Conservation (phyloP, 1,139 yeast species). For the Protomyces inouyei region DNA sequence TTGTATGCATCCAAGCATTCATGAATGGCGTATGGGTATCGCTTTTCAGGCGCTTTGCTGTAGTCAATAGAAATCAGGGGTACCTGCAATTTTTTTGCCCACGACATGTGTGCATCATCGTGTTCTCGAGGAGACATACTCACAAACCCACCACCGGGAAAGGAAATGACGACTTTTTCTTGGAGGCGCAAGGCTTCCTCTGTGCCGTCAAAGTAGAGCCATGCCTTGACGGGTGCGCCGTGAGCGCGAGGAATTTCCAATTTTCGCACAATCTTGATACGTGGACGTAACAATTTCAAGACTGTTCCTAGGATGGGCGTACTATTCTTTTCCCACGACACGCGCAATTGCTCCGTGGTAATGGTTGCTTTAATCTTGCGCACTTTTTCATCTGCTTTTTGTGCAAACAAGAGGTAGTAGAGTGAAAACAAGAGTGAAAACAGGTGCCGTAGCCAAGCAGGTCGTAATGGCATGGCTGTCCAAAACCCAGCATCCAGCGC, state of each 20-base stretch:
- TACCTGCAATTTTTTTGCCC: slow-evolving; percentile 34
- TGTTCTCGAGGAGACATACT: slow-evolving; percentile 34
- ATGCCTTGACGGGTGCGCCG: slow-evolving; percentile 28
- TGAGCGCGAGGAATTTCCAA: slow-evolving; percentile 30
- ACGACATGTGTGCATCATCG: slow-evolving; percentile 32
- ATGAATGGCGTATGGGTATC: slow-evolving; percentile 50
- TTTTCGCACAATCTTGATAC: slow-evolving; percentile 26
- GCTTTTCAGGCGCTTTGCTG: slow-evolving; percentile 47
- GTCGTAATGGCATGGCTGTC: slow-evolving; percentile 36
- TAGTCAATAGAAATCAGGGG: slow-evolving; percentile 34
- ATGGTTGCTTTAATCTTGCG: slow-evolving; percentile 33
- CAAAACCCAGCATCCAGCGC: slow-evolving; percentile 37
- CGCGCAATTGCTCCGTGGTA: slow-evolving; percentile 34
- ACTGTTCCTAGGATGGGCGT: slow-evolving; percentile 32
- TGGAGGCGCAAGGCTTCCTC: slow-evolving; percentile 30
- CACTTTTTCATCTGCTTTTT: slow-evolving; percentile 35
- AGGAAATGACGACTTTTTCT: slow-evolving; percentile 31
- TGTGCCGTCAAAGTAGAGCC: slow-evolving; percentile 35
- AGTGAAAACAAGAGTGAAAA: slow-evolving; percentile 33
- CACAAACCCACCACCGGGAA: slow-evolving; percentile 37
- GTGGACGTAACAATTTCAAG: slow-evolving; percentile 31
- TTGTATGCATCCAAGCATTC: slow-evolving; percentile 46
- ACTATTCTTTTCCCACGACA: slow-evolving; percentile 35
- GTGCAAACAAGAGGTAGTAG: slow-evolving; percentile 35
- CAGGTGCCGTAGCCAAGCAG: slow-evolving; percentile 32